Evolutionary conservation across 179 eudicot species (phyloP).

Genomic region (Sideroxylon spinosum): DNA sequence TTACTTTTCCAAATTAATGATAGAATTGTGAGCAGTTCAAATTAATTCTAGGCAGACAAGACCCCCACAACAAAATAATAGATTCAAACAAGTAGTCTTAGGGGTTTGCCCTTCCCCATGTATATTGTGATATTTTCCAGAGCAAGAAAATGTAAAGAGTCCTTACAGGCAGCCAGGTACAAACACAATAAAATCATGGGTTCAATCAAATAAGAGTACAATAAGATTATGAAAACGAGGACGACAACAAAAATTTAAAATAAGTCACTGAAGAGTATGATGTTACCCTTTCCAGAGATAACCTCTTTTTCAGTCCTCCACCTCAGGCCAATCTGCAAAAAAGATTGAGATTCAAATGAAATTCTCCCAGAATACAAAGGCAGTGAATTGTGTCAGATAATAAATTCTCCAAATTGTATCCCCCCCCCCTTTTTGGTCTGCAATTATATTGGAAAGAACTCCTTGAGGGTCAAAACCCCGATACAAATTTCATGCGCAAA

Average conservation of each 20-base stretch:
- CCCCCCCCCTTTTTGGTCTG: too few relatives aligned
- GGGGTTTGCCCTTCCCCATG: neutral
- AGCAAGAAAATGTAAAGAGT: neutral
- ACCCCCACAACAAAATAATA: neutral
- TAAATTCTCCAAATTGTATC: neutral
- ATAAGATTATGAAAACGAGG: neutral
- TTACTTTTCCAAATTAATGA: neutral
- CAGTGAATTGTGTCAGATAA: neutral
- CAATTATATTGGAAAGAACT: too few relatives aligned
- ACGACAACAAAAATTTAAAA: neutral
- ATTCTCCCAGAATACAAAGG: neutral
- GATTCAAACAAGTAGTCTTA: neutral
- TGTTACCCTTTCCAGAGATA: constrained; percentile 78
- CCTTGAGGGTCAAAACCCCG: too few relatives aligned
- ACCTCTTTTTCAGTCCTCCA: constrained; percentile 98
- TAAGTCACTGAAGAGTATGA: constrained; percentile 7
- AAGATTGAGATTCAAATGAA: neutral
- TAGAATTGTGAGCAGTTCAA: neutral
- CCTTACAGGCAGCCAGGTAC: neutral
- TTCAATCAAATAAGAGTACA: neutral
- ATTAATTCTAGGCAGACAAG: neutral
- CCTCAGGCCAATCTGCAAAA: constrained; percentile 78
- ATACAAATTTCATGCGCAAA: too few relatives aligned
- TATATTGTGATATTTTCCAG: neutral
- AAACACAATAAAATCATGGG: neutral